phyloP scores from a whole-genome alignment of 2,329 filamentous ascomycete species.

The Penicillium expansum region DNA sequence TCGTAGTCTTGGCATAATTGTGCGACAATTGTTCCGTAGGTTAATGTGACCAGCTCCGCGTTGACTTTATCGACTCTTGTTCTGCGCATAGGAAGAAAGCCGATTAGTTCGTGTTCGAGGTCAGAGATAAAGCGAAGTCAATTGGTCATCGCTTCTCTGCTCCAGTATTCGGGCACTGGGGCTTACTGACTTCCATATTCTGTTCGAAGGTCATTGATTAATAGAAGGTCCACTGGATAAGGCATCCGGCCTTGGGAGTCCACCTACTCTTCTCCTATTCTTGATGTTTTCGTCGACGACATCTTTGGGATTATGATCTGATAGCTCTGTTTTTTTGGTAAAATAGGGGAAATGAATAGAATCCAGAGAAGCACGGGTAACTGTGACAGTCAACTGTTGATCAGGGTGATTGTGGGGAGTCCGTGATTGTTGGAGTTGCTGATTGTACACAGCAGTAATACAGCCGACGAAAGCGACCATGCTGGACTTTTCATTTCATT shows the following conservation, averaged over 20 bases:
- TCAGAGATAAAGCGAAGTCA: not conserved
- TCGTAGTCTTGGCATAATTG: conserved; percentile 97
- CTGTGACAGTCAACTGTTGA: conserved; percentile 9
- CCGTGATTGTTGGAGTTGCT: conserved; percentile 17
- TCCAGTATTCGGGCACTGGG: not conserved
- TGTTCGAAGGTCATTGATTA: conserved; percentile 46
- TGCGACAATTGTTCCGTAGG: conserved; percentile 95
- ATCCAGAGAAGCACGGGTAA: not conserved
- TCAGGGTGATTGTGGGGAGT: conserved; percentile 24
- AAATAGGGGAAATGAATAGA: not conserved
- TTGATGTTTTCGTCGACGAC: conserved; percentile 63
- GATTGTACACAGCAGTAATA: not conserved
- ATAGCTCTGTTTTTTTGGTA: not conserved
- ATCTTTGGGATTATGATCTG: conserved; percentile 30
- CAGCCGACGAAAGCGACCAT: not conserved
- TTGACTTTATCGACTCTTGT: conserved; percentile 97
- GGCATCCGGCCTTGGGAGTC: not conserved
- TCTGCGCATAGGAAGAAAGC: conserved; percentile 49
- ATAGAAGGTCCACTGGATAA: conserved; percentile 6
- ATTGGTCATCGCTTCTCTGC: not conserved
- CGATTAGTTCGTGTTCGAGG: conserved; percentile 16
- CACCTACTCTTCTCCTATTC: conserved; percentile 72
- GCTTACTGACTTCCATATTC: conserved; percentile 83
- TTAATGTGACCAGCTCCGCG: conserved; percentile 93
- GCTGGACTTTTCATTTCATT: not conserved